Evolutionary conservation across 2,329 filamentous ascomycete genomes (phyloP).

Genomic region (Aureobasidium sp.): DNA sequence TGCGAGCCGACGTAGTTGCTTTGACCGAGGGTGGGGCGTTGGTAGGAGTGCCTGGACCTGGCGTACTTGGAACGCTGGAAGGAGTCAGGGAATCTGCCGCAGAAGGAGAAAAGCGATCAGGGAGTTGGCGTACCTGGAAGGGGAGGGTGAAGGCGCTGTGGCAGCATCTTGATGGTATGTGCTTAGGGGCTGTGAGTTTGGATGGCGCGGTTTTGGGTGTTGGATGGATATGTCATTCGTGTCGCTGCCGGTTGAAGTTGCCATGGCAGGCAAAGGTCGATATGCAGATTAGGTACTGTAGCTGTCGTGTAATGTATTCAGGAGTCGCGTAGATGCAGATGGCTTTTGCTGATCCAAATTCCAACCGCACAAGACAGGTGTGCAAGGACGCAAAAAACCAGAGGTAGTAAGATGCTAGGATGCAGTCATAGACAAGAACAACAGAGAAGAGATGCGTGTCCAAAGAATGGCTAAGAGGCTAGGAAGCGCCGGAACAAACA

Average conservation of each 20-base stretch:
- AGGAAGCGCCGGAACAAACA: slow-evolving; percentile 5
- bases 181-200: slow-evolving; percentile 20
- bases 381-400: not conserved
- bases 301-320: not conserved
- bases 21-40: slow-evolving; percentile 92
- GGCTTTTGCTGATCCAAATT: not conserved
- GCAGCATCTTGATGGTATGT: slow-evolving; percentile 17
- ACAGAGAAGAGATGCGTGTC: not conserved
- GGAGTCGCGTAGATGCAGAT: not conserved
- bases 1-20: slow-evolving; percentile 76
- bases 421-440: not conserved
- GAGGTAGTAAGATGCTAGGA: not conserved
- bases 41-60: slow-evolving; percentile 73
- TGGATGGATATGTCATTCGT: slow-evolving; percentile 18
- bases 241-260: slow-evolving; percentile 4
- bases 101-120: not conserved
- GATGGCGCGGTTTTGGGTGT: slow-evolving; percentile 25
- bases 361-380: not conserved
- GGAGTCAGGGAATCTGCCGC: slow-evolving; percentile 4
- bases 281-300: not conserved
- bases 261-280: not conserved
- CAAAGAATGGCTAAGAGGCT: not conserved
- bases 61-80: slow-evolving; percentile 56
- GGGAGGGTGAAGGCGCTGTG: not conserved
- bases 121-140: slow-evolving; percentile 16